phyloP scores from a whole-genome alignment of 2,329 filamentous ascomycete species.

The Aureobasidium sp. region DNA sequence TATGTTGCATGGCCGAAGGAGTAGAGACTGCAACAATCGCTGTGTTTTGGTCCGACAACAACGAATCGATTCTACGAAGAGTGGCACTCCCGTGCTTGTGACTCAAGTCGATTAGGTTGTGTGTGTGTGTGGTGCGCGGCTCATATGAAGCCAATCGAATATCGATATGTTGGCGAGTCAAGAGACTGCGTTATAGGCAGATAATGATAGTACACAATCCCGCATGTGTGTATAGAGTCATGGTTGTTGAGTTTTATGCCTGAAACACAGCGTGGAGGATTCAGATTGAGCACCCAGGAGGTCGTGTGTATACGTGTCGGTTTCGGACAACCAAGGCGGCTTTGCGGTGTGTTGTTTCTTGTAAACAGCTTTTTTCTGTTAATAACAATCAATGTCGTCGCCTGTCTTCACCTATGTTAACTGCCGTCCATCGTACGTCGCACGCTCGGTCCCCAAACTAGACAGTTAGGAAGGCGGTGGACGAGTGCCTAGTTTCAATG shows the following conservation, averaged over 20 bases:
- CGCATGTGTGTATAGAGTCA: not conserved
- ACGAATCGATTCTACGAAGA: not conserved
- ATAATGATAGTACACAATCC: not conserved
- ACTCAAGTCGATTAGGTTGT: not conserved
- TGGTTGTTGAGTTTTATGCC: not conserved
- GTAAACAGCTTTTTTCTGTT: not conserved
- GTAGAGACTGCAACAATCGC: not conserved
- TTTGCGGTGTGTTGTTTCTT: slow-evolving; percentile 2
- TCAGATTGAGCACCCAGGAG: not conserved
- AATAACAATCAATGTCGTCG: not conserved
- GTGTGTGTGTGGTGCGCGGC: not conserved
- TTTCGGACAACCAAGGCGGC: not conserved
- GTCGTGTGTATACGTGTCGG: not conserved
- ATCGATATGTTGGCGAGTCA: not conserved
- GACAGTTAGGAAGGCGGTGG: slow-evolving; percentile 3
- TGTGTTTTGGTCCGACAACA: not conserved
- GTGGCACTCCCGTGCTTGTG: not conserved
- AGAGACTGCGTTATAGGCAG: not conserved
- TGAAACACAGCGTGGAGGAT: not conserved
- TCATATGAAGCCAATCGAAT: not conserved
- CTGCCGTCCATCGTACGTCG: not conserved
- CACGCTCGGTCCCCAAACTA: slow-evolving; percentile 1
- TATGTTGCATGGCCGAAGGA: not conserved
- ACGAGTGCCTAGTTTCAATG: not conserved
- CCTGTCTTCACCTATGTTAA: not conserved